Conservation (phyloP, 1,284 basidiomycete genomes). For the Apiotrichum gracile region DNA sequence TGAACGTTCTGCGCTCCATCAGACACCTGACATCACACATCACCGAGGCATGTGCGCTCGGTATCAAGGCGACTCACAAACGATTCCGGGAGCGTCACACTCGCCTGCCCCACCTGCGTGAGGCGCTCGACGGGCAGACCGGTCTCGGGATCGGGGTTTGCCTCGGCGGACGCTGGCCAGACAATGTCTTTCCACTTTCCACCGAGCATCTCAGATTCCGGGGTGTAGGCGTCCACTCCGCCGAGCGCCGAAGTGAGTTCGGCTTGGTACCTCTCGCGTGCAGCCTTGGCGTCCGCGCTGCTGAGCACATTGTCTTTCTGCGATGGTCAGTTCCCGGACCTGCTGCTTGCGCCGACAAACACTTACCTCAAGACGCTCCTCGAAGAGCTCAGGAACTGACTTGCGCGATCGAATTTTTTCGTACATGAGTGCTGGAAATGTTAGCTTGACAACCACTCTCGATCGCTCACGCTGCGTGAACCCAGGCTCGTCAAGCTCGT, state of each 20-base stretch:
- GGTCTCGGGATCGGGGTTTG: constrained; percentile 58
- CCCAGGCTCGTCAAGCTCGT: constrained; percentile 82
- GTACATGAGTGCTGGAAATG: constrained; percentile 62
- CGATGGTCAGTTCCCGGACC: neutral
- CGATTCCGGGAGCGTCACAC: constrained; percentile 63
- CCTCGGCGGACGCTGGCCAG: constrained; percentile 61
- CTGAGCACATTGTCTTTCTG: constrained; percentile 58
- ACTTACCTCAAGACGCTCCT: constrained; percentile 65
- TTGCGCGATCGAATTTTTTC: constrained; percentile 68
- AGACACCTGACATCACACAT: neutral
- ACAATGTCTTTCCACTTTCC: constrained; percentile 62
- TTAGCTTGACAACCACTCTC: constrained; percentile 2
- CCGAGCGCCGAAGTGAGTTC: constrained; percentile 59
- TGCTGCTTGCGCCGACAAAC: too few species aligned
- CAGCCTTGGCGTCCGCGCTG: constrained; percentile 50
- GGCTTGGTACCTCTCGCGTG: constrained; percentile 58
- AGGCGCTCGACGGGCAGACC: constrained; percentile 58
- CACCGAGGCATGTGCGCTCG: too few species aligned
- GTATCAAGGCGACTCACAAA: constrained; percentile 57
- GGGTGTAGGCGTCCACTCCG: constrained; percentile 52
- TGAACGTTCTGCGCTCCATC: constrained; percentile 60
- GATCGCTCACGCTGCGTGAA: constrained; percentile 63
- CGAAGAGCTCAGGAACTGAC: constrained; percentile 75
- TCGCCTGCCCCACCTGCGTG: constrained; percentile 59
- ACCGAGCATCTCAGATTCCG: constrained; percentile 55